Evolutionary conservation across 495 filamentous ascomycete genomes (phyloP).

Genomic region (Coniosporium apollinis): DNA sequence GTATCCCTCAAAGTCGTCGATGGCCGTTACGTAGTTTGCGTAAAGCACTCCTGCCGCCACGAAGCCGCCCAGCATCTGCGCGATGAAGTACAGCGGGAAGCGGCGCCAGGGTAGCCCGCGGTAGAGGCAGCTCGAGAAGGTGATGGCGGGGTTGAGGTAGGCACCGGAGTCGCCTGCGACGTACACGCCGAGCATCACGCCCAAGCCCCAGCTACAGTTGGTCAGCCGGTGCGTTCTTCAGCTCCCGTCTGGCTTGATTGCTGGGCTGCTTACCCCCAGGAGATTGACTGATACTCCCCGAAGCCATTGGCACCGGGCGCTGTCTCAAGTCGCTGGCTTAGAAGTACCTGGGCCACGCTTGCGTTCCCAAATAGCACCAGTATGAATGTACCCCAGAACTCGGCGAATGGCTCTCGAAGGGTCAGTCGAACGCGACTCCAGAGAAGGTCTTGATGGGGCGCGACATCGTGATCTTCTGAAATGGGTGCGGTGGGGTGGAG

Average conservation of each 20-base stretch:
- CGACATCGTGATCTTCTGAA: conserved; percentile 10
- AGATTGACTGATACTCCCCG: conserved; percentile 12
- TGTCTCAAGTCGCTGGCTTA: conserved; percentile 3
- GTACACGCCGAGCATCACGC: conserved; percentile 53
- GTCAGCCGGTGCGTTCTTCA: not conserved
- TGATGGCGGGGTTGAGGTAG: conserved; percentile 52
- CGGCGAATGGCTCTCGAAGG: conserved; percentile 39
- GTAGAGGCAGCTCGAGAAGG: conserved; percentile 44
- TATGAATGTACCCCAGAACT: conserved; percentile 39
- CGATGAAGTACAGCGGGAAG: conserved; percentile 20
- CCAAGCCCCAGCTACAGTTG: conserved; percentile 22
- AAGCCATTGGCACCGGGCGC: conserved; percentile 11
- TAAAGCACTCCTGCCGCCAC: conserved; percentile 20
- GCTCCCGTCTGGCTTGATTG: not conserved
- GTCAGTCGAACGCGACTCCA: conserved; percentile 32
- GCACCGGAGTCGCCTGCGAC: conserved; percentile 39
- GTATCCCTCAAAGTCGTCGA: conserved; percentile 6
- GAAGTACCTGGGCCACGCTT: conserved; percentile 12
- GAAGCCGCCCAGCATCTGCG: conserved; percentile 22
- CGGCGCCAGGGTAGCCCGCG: conserved; percentile 43
- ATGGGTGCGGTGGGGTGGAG: conserved; percentile 11
- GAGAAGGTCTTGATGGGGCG: conserved; percentile 7
- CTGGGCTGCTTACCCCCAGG: not conserved
- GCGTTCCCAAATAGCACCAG: conserved; percentile 12
- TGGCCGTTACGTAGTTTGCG: conserved; percentile 18